These are phyloP conservation scores for Diaporthe capsici DNA, from an alignment of 2,329 filamentous ascomycete species.

Conservation along the genomic window DNA sequence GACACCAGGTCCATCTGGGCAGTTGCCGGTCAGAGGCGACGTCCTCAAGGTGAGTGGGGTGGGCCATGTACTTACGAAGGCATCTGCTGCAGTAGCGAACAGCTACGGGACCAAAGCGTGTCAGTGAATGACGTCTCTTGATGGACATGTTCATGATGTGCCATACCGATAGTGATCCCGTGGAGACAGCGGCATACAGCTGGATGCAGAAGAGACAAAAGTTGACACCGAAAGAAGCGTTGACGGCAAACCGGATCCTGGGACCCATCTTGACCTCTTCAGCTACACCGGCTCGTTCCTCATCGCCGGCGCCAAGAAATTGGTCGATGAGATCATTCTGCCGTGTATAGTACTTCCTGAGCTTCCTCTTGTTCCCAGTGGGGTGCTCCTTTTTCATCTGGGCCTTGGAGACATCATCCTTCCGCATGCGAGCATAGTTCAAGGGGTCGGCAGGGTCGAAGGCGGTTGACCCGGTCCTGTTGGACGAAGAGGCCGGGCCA, in stretches of 20 bases:
- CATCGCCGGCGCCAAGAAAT: conserved; percentile 69
- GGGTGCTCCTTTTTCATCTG: conserved; percentile 65
- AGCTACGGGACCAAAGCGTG: conserved; percentile 52
- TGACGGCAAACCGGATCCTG: conserved; percentile 67
- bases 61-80: conserved; percentile 60
- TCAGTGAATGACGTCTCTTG: conserved; percentile 10
- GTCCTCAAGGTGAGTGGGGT: neutral
- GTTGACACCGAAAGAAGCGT: conserved; percentile 65
- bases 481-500: conserved; percentile 16
- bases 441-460: conserved; percentile 47
- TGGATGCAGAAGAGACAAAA: conserved; percentile 70
- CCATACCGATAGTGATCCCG: conserved; percentile 66
- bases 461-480: conserved; percentile 28
- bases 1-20: conserved; percentile 73
- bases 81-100: conserved; percentile 76
- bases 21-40: conserved; percentile 42
- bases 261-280: conserved; percentile 65
- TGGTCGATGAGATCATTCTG: conserved; percentile 65
- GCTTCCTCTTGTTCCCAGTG: conserved; percentile 56
- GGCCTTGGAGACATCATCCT: conserved; percentile 56
- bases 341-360: conserved; percentile 62
- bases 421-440: conserved; percentile 57
- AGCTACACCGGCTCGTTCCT: conserved; percentile 65
- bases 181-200: conserved; percentile 70
- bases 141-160: neutral